Percentiles rank a stretch among this genome's conserved stretches.
Conservation (phyloP, 2,329 filamentous ascomycete genomes). For the Diaporthe destruens region DNA sequence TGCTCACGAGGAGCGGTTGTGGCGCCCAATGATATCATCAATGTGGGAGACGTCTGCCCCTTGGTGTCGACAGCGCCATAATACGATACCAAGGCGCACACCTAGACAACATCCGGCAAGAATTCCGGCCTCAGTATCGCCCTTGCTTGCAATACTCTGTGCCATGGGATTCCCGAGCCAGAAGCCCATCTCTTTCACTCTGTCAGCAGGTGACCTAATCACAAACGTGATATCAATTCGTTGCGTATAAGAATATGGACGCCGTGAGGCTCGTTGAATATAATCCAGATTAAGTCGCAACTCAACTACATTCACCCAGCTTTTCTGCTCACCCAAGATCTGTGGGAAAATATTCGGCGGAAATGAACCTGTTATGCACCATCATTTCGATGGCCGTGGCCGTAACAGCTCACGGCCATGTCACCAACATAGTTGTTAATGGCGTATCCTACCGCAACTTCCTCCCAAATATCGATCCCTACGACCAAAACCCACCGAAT, state of each 20-base stretch:
- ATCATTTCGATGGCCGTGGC: background rate
- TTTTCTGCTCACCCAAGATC: background rate
- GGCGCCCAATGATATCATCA: background rate
- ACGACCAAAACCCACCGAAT: background rate
- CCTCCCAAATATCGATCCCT: slow-evolving; percentile 33
- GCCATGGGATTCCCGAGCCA: background rate
- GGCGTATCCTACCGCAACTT: slow-evolving; percentile 38
- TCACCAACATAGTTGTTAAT: slow-evolving; percentile 37
- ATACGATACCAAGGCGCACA: background rate
- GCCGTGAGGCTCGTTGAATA: background rate
- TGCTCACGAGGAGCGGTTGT: background rate
- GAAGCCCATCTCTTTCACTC: background rate
- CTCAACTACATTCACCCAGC: background rate
- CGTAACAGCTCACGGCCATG: slow-evolving; percentile 34
- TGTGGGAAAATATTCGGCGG: background rate
- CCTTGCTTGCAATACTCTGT: background rate
- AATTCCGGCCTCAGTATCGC: slow-evolving; percentile 5
- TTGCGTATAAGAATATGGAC: background rate
- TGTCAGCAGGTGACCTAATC: background rate
- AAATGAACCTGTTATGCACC: background rate
- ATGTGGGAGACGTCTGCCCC: background rate
- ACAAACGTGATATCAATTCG: background rate
- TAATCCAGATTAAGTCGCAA: background rate
- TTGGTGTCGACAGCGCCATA: background rate
- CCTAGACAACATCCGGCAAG: background rate